Percentiles rank a stretch among this genome's conserved stretches.
phyloP scores from a whole-genome alignment of 495 filamentous ascomycete species.

The Penicillium coffeae region DNA sequence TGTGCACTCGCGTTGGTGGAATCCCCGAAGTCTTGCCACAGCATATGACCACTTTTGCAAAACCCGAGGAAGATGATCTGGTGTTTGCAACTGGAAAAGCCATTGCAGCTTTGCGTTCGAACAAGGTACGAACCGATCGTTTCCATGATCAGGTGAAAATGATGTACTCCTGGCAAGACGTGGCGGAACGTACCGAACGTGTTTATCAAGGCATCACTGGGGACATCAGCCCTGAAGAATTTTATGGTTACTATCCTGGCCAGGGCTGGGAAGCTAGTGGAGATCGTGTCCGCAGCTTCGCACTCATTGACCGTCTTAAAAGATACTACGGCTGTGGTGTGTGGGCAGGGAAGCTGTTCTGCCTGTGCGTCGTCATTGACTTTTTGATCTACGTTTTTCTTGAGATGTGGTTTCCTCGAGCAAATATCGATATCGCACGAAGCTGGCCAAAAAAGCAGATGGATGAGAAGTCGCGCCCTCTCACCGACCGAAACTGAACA shows the following conservation, averaged over 20 bases:
- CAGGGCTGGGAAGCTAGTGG: conserved; percentile 64
- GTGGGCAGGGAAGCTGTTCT: conserved; percentile 97
- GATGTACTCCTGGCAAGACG: conserved; percentile 98
- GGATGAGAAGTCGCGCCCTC: conserved; percentile 7
- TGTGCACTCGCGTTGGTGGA: conserved; percentile 92
- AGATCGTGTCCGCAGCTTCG: conserved; percentile 77
- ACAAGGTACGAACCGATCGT: conserved; percentile 84
- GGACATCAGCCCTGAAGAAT: conserved; percentile 76
- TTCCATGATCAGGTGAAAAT: conserved; percentile 96
- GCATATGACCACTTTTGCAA: conserved; percentile 83
- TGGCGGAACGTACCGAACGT: conserved; percentile 85
- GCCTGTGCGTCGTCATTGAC: conserved; percentile 89
- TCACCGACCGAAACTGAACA: conserved; percentile 1
- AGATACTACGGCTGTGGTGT: conserved; percentile 99
- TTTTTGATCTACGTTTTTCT: conserved; percentile 83
- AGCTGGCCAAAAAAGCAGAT: conserved; percentile 79
- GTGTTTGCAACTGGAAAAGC: conserved; percentile 71
- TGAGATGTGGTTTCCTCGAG: conserved; percentile 81
- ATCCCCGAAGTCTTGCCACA: conserved; percentile 92
- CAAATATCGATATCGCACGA: conserved; percentile 79
- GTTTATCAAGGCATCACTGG: conserved; percentile 92
- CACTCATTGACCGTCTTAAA: conserved; percentile 90
- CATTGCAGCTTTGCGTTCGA: conserved; percentile 83
- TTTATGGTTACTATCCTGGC: conserved; percentile 71
- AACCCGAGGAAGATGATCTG: conserved; percentile 69